These are phyloP conservation scores for Cylindrodendrum hubeiense DNA, from an alignment of 2,329 filamentous ascomycete species.

Conservation along the genomic window DNA sequence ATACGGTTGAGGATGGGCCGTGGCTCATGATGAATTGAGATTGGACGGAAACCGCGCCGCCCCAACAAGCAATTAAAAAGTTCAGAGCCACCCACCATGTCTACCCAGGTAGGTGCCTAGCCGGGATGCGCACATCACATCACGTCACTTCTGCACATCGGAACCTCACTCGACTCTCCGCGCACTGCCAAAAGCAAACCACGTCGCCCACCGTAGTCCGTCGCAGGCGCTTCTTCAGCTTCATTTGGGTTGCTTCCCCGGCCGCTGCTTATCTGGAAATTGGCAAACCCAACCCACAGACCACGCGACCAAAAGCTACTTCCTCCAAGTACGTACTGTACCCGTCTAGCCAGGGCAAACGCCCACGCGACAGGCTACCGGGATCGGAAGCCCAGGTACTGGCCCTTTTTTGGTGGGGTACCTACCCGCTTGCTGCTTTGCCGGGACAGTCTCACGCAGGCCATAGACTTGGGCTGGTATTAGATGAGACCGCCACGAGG, in stretches of 20 bases:
- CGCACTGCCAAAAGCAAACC: neutral
- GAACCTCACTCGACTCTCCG: neutral
- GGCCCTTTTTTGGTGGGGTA: neutral
- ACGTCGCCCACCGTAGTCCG: neutral
- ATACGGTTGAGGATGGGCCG: conserved; percentile 13
- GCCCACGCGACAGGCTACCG: conserved; percentile 20
- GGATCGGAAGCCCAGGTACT: conserved; percentile 8
- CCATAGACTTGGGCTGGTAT: neutral
- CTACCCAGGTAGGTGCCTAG: neutral
- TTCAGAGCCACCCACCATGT: neutral
- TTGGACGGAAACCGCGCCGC: conserved; percentile 12
- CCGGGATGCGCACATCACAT: conserved; percentile 7
- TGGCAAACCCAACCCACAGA: neutral
- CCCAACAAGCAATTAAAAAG: conserved; percentile 24
- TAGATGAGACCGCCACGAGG: neutral
- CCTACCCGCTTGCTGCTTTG: neutral
- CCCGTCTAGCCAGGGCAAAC: neutral
- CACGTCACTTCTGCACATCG: conserved; percentile 21
- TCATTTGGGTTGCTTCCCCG: neutral
- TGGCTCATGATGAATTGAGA: conserved; percentile 6
- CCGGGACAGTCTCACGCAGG: neutral
- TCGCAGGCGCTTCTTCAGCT: neutral
- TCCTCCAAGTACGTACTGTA: neutral
- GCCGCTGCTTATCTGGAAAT: neutral
- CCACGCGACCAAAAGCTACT: neutral